These are phyloP conservation scores for Lactifluus hygrophoroides DNA, from an alignment of 768 basidiomycete species.

Conservation along the genomic window DNA sequence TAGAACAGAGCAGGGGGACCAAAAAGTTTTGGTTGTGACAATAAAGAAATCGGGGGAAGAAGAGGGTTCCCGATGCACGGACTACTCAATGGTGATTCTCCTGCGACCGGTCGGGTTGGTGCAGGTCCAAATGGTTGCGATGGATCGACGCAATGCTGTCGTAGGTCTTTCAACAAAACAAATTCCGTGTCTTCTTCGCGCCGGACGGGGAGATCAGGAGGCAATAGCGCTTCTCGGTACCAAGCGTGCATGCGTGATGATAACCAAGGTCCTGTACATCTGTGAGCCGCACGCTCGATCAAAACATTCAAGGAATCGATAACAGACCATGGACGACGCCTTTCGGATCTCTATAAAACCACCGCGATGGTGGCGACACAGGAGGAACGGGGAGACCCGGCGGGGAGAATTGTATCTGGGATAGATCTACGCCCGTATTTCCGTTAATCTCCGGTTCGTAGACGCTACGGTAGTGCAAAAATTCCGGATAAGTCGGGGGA, in stretches of 20 bases:
- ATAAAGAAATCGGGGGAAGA: slow-evolving; percentile 63
- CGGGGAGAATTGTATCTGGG: slow-evolving; percentile 64
- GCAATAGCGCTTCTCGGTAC: slow-evolving; percentile 79
- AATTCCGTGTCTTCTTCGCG: slow-evolving; percentile 67
- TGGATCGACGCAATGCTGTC: slow-evolving; percentile 75
- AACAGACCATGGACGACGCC: slow-evolving; percentile 64
- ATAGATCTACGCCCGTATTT: slow-evolving; percentile 36
- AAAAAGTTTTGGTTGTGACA: slow-evolving; percentile 72
- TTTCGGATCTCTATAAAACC: slow-evolving; percentile 83
- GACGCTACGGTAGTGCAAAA: slow-evolving; percentile 58
- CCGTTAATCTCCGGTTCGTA: slow-evolving; percentile 50
- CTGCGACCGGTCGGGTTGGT: slow-evolving; percentile 26
- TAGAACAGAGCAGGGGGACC: slow-evolving; percentile 83
- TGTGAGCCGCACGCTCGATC: background rate
- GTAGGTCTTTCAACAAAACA: slow-evolving; percentile 60
- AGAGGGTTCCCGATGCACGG: slow-evolving; percentile 45
- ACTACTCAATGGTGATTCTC: slow-evolving; percentile 26
- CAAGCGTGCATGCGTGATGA: slow-evolving; percentile 82
- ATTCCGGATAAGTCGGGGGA: slow-evolving; percentile 79
- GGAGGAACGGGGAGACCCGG: slow-evolving; percentile 71
- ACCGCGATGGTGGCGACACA: slow-evolving; percentile 58
- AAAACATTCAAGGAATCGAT: background rate
- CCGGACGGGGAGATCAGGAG: slow-evolving; percentile 73
- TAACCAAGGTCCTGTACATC: slow-evolving; percentile 69
- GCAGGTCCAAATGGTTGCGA: slow-evolving; percentile 58